Evolutionary conservation across 139 green algal genomes (phyloP).

Genomic region (Micractinium conductrix): DNA sequence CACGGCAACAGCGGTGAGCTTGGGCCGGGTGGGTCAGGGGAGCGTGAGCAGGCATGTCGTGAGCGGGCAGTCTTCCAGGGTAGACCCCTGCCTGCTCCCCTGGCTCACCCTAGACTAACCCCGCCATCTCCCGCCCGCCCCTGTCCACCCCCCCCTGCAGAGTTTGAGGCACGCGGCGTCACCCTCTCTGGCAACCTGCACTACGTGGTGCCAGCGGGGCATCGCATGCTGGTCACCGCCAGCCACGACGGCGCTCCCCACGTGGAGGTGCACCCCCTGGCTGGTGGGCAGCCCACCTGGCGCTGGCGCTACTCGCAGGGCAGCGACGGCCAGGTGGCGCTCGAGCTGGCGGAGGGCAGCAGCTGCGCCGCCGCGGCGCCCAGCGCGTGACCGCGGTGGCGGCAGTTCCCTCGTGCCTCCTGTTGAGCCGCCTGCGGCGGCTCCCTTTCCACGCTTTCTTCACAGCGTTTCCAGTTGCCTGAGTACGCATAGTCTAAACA

Average conservation of each 20-base stretch:
- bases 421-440: too few relatives aligned
- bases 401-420: too few relatives aligned
- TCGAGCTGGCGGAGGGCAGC: constrained; percentile 38
- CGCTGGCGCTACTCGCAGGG: constrained; percentile 64
- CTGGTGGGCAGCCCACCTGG: constrained; percentile 64
- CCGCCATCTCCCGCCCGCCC: neutral
- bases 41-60: neutral
- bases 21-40: neutral
- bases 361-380: too few relatives aligned
- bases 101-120: neutral
- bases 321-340: constrained; percentile 14
- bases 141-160: constrained; percentile 45
- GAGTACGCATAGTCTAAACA: too few relatives aligned
- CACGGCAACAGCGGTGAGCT: constrained; percentile 57
- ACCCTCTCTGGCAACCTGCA: constrained; percentile 49
- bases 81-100: neutral
- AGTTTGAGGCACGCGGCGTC: constrained; percentile 89
- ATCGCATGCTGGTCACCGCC: constrained; percentile 71
- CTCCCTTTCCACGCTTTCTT: too few relatives aligned
- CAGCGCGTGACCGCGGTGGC: too few relatives aligned
- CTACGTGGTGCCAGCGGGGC: constrained; percentile 87
- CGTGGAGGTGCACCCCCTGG: constrained; percentile 30
- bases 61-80: neutral
- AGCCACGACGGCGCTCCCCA: constrained; percentile 11
- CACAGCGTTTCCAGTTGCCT: too few relatives aligned